Percentiles rank a stretch among this genome's conserved stretches.
Evolutionary conservation across 1,284 basidiomycete genomes (phyloP).

Genomic region (Fomitiporia mediterranea): DNA sequence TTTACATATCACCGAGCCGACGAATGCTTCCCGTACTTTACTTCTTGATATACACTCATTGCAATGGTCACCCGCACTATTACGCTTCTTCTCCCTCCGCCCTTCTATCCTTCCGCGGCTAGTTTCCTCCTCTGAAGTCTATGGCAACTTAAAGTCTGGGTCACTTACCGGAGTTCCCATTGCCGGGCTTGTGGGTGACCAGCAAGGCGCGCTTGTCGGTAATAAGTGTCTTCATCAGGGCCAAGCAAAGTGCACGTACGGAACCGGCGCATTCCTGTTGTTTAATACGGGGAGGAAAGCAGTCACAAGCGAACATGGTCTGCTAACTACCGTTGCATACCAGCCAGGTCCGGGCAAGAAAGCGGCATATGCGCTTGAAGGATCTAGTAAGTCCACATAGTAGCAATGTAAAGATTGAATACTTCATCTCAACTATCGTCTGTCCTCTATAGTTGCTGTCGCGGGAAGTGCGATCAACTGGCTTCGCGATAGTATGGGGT

Average conservation of each 20-base stretch:
- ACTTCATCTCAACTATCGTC: neutral
- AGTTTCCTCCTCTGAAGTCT: conserved; percentile 89
- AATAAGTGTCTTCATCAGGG: conserved; percentile 88
- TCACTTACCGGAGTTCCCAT: conserved; percentile 78
- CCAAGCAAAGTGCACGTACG: conserved; percentile 93
- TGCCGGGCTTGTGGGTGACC: conserved; percentile 92
- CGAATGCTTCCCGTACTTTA: conserved; percentile 95
- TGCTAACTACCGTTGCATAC: conserved; percentile 94
- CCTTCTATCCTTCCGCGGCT: conserved; percentile 80
- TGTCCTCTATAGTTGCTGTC: conserved; percentile 69
- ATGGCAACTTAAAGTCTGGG: conserved; percentile 72
- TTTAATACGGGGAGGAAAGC: conserved; percentile 91
- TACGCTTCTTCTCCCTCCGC: conserved; percentile 86
- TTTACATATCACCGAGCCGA: conserved; percentile 92
- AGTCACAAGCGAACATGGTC: conserved; percentile 80
- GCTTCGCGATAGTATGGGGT: conserved; percentile 86
- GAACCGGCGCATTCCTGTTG: conserved; percentile 93
- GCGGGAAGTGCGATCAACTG: conserved; percentile 96
- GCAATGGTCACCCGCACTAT: conserved; percentile 78
- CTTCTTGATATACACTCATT: conserved; percentile 83
- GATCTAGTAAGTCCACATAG: conserved; percentile 62
- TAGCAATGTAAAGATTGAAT: neutral
- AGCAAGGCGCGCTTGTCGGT: conserved; percentile 94
- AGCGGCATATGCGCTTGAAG: conserved; percentile 92
- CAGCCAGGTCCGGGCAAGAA: conserved; percentile 77